phyloP scores from a whole-genome alignment of 116 monocot genomes.

The Posidonia oceanica region DNA sequence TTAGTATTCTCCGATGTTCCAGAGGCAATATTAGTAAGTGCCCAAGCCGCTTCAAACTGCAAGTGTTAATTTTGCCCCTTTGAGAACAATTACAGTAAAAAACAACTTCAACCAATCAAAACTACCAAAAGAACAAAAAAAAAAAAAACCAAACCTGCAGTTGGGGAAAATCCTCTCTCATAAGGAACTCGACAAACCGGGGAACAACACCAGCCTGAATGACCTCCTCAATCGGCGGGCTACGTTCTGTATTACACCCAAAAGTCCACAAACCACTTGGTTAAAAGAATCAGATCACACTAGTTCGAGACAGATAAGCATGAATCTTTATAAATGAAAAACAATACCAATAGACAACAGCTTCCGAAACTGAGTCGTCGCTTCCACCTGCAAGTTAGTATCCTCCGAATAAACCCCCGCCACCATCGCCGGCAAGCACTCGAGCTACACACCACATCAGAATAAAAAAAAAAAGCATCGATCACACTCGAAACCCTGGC shows the following conservation, averaged over 20 bases:
- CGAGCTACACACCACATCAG: conserved; percentile 22
- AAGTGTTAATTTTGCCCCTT: neutral
- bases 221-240: conserved; percentile 55
- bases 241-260: conserved; percentile 22
- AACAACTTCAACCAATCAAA: neutral
- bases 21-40: conserved; percentile 45
- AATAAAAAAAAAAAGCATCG: neutral
- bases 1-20: conserved; percentile 33
- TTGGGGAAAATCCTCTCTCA: conserved; percentile 49
- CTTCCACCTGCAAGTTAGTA: conserved; percentile 31
- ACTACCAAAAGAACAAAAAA: neutral
- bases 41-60: conserved; percentile 47
- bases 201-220: conserved; percentile 49
- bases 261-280: neutral
- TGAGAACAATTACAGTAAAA: neutral
- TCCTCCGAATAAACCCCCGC: conserved; percentile 45
- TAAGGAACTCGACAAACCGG: conserved; percentile 48
- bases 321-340: neutral
- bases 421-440: conserved; percentile 50
- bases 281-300: neutral
- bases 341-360: conserved; percentile 52
- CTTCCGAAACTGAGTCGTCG: conserved; percentile 49
- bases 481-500: neutral
- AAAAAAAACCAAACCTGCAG: conserved; percentile 34
- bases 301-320: neutral